Evolutionary conservation across 345 rosid species (phyloP), one percentile per base, ranked within the genome.

Genomic region (Linum usitatissimum): DNA sequence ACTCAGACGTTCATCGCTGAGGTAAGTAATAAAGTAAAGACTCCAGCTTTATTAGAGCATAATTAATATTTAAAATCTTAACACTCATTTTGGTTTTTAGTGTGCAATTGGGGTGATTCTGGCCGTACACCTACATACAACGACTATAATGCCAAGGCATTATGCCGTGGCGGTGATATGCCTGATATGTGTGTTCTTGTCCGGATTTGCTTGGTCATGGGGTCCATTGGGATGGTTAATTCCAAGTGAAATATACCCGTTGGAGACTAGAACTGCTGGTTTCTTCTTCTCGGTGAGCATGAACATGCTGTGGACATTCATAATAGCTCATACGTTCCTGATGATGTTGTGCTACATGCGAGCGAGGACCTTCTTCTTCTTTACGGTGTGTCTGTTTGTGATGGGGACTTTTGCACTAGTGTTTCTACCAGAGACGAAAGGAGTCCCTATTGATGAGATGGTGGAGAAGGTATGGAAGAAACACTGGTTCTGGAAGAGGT

Each of bases 191-290:
- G 23, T 78, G 23, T 84, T 76, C 61, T 73, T 85, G 45, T 65
- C 77, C 55, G 87, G 80, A 20, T 86, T 82, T 64, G 93, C 89
- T 1, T 86, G 93, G 93, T 86, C 93, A 17, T 86, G 93, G 89
- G 93, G 89, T 1, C 93, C 93, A 12, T 45, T 86, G 1, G 79
- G 83, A 48, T 86, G 93, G 93, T 55, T 86, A 15, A 80, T 86
- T 60, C 78, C 93, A 0, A 86, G 89, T 30, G 93, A 84, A 63
- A 82, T 71, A 42, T 86, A 78, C 69, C 85, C 87, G 0, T 30
- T 86, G 3, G 86, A 86, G 68, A 76, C 79, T 15, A 75, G 93
- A 12, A 79, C 71, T 4, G 70, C 83, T 7, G 93, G 87, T 6
- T 81, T 68, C 63, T 77, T 78, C 68, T 66, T 78, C 3, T 82